A percentile compares a stretch with the other conserved stretches of the same genome.
phyloP scores from a whole-genome alignment of 495 filamentous ascomycete genomes.

The Xylaria castorea region DNA sequence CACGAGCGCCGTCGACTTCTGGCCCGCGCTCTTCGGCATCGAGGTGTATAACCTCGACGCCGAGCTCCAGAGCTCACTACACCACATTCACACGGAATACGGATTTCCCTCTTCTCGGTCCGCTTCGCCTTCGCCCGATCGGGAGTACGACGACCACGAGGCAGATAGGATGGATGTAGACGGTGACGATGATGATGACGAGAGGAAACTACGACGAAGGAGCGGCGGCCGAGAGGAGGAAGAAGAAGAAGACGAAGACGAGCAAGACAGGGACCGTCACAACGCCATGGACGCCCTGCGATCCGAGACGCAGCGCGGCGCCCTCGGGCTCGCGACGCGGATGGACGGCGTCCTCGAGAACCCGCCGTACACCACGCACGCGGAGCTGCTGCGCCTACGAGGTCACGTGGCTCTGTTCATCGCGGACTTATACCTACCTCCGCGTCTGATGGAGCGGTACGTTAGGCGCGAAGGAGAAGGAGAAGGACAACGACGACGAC shows the following conservation, averaged over 20 bases:
- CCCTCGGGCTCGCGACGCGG: constrained; percentile 60
- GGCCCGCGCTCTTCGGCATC: constrained; percentile 47
- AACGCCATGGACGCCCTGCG: constrained; percentile 35
- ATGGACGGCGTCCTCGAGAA: constrained; percentile 70
- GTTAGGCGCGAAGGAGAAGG: background rate
- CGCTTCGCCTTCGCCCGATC: background rate
- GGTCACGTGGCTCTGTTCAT: constrained; percentile 74
- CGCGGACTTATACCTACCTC: constrained; percentile 59
- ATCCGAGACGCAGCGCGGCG: constrained; percentile 34
- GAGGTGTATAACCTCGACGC: constrained; percentile 49
- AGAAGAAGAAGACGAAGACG: too few species aligned
- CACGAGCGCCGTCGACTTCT: constrained; percentile 49
- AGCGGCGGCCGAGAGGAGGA: constrained; percentile 27
- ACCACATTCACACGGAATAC: constrained; percentile 5
- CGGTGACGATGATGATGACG: constrained; percentile 24
- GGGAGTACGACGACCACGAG: constrained; percentile 8
- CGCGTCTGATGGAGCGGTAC: constrained; percentile 29
- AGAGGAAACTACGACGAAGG: constrained; percentile 4
- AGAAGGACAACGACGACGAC: background rate
- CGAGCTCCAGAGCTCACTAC: constrained; percentile 33
- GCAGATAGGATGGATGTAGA: constrained; percentile 24
- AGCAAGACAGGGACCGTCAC: constrained; percentile 19
- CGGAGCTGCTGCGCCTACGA: constrained; percentile 64
- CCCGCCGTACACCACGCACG: constrained; percentile 66
- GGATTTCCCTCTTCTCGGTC: background rate